A percentile compares a stretch with the other conserved stretches of the same genome.
Evolutionary conservation across 164 flowering plant genomes (phyloP).

Genomic region (Euptelea pleiosperma): DNA sequence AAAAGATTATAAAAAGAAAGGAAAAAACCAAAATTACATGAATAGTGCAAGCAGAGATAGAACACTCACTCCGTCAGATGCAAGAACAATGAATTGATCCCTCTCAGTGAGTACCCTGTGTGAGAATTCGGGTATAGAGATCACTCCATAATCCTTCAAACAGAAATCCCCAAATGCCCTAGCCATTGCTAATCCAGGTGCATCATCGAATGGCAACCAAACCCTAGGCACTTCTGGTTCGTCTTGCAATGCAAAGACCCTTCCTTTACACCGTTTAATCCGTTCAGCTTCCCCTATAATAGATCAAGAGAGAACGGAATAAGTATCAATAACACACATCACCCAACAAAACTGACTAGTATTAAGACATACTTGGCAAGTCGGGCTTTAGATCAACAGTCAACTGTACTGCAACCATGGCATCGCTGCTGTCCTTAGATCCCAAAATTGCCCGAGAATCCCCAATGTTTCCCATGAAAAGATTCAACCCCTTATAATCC

Average conservation of each 20-base stretch:
- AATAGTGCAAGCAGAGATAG: neutral
- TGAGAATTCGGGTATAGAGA: slow-evolving; percentile 81
- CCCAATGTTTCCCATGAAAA: slow-evolving; percentile 83
- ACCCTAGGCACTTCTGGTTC: slow-evolving; percentile 93
- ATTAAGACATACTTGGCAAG: slow-evolving; percentile 65
- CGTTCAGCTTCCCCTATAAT: slow-evolving; percentile 86
- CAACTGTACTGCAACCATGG: slow-evolving; percentile 69
- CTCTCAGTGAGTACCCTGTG: slow-evolving; percentile 69
- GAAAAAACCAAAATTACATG: neutral
- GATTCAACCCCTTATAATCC: slow-evolving; percentile 66
- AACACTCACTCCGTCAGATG: slow-evolving; percentile 92
- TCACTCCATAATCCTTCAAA: slow-evolving; percentile 91
- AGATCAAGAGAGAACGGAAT: slow-evolving; percentile 2
- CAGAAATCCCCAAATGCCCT: slow-evolving; percentile 98
- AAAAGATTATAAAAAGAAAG: no score
- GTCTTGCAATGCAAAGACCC: slow-evolving; percentile 95
- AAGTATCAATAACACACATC: neutral
- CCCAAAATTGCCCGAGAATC: slow-evolving; percentile 95
- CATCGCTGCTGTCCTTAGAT: slow-evolving; percentile 57
- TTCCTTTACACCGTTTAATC: slow-evolving; percentile 84
- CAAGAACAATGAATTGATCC: slow-evolving; percentile 88
- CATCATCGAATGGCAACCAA: slow-evolving; percentile 85
- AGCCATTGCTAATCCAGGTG: slow-evolving; percentile 98
- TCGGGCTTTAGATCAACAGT: slow-evolving; percentile 89
- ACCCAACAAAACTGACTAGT: neutral